These are phyloP conservation scores for Trichoderma afroharzianum DNA, from an alignment of 2,329 filamentous ascomycete species.

Conservation along the genomic window DNA sequence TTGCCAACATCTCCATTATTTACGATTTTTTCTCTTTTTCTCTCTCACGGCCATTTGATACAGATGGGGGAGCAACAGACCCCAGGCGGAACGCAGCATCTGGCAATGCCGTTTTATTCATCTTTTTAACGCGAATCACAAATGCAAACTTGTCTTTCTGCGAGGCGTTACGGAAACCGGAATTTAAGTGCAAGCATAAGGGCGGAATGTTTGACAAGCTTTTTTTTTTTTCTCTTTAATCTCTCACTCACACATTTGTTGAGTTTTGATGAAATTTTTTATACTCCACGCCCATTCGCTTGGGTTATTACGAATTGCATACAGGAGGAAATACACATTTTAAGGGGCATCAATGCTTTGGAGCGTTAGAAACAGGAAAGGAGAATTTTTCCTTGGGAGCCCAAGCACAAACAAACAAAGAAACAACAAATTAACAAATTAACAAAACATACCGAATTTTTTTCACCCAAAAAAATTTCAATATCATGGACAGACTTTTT, in stretches of 20 bases:
- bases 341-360: not conserved
- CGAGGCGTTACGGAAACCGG: constrained; percentile 17
- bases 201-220: constrained; percentile 10
- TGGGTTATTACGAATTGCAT: constrained; percentile 14
- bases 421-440: not conserved
- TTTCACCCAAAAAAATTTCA: not conserved
- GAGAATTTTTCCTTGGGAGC: not conserved
- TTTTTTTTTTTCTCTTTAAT: constrained; percentile 13
- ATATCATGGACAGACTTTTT: not conserved
- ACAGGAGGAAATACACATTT: constrained; percentile 15
- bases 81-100: constrained; percentile 12
- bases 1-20: constrained; percentile 4
- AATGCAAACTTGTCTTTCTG: constrained; percentile 7
- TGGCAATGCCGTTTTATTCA: constrained; percentile 6
- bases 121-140: constrained; percentile 2
- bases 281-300: not conserved
- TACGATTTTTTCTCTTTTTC: not conserved
- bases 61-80: constrained; percentile 17
- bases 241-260: not conserved
- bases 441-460: not conserved
- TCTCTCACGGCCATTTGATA: constrained; percentile 14
- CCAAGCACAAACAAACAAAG: not conserved
- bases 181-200: constrained; percentile 10
- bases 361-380: not conserved
- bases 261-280: constrained; percentile 6